Percentiles rank a stretch among this genome's conserved stretches.
These are phyloP conservation scores for Phytophthora pisi DNA, from an alignment of 352 stramenopile species.

Conservation along the genomic window DNA sequence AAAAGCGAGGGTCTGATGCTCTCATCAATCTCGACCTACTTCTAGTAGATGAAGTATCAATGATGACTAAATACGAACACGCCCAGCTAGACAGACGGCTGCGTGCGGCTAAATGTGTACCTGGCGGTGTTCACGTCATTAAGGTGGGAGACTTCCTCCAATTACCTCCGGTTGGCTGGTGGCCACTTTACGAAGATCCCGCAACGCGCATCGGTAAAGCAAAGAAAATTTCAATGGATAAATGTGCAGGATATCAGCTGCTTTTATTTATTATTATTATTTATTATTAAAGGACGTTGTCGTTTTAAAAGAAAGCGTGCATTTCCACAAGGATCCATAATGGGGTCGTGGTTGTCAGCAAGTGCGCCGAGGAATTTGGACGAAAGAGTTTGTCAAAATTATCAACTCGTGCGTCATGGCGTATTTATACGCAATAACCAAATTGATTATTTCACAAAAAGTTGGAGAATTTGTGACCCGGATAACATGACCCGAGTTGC, in stretches of 20 bases:
- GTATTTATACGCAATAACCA: too few relatives aligned
- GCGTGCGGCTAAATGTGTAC: too few relatives aligned
- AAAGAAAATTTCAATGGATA: background rate
- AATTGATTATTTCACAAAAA: too few relatives aligned
- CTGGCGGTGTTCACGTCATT: constrained; percentile 3
- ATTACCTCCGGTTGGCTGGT: constrained; percentile 3
- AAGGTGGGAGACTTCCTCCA: constrained; percentile 5
- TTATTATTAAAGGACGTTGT: background rate
- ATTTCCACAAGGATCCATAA: constrained; percentile 29
- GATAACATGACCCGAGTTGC: too few relatives aligned
- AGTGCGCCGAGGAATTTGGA: constrained; percentile 22
- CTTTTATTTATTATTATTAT: too few relatives aligned
- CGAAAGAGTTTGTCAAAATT: constrained; percentile 23
- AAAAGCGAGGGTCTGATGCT: too few relatives aligned
- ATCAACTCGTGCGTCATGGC: background rate
- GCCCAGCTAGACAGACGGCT: too few relatives aligned
- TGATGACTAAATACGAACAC: too few relatives aligned
- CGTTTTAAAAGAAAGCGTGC: constrained; percentile 22
- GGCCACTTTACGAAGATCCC: background rate
- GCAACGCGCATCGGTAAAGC: background rate
- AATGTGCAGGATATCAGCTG: constrained; percentile 7
- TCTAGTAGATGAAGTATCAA: too few relatives aligned
- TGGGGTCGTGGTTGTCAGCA: constrained; percentile 31
- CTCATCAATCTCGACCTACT: too few relatives aligned
- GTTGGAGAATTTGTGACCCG: too few relatives aligned